phyloP scores from a whole-genome alignment of 2,329 filamentous ascomycete genomes.

The Xylaria sp. region DNA sequence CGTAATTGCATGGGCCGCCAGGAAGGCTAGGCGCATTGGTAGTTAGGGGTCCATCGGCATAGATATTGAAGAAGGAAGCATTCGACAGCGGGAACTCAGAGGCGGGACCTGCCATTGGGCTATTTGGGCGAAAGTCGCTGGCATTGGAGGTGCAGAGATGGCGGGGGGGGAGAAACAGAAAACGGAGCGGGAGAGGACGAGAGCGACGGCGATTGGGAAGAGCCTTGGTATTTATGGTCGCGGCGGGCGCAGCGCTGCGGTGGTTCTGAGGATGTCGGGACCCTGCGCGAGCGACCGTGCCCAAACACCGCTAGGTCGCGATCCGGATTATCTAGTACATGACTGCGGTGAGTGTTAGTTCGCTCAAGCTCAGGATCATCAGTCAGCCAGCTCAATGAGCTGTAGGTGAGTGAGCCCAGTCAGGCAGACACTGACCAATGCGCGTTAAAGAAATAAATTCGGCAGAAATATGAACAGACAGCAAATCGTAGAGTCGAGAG shows the following conservation, averaged over 20 bases:
- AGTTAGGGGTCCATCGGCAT: slow-evolving; percentile 58
- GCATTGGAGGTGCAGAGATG: slow-evolving; percentile 46
- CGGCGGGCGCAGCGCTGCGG: slow-evolving; percentile 24
- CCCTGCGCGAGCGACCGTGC: slow-evolving; percentile 45
- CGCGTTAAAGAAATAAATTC: slow-evolving; percentile 17
- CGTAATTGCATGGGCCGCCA: slow-evolving; percentile 67
- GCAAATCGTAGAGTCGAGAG: slow-evolving; percentile 4
- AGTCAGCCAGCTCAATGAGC: slow-evolving; percentile 26
- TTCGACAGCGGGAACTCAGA: slow-evolving; percentile 58
- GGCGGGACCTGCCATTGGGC: slow-evolving; percentile 65
- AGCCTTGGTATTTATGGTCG: slow-evolving; percentile 45
- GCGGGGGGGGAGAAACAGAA: slow-evolving; percentile 22
- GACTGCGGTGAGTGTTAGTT: slow-evolving; percentile 49
- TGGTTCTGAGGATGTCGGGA: slow-evolving; percentile 38
- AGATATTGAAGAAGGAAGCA: slow-evolving; percentile 65
- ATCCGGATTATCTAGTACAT: slow-evolving; percentile 53
- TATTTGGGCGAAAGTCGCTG: slow-evolving; percentile 49
- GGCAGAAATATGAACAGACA: not conserved
- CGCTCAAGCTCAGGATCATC: slow-evolving; percentile 42
- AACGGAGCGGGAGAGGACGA: slow-evolving; percentile 28
- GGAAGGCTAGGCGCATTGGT: slow-evolving; percentile 55
- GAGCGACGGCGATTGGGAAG: slow-evolving; percentile 35
- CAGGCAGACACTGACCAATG: slow-evolving; percentile 46
- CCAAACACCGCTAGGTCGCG: slow-evolving; percentile 49
- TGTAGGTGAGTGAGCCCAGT: slow-evolving; percentile 33